These are phyloP conservation scores for Meyerozyma elateridarum DNA, from an alignment of 1,139 yeast genomes.

Conservation along the genomic window DNA sequence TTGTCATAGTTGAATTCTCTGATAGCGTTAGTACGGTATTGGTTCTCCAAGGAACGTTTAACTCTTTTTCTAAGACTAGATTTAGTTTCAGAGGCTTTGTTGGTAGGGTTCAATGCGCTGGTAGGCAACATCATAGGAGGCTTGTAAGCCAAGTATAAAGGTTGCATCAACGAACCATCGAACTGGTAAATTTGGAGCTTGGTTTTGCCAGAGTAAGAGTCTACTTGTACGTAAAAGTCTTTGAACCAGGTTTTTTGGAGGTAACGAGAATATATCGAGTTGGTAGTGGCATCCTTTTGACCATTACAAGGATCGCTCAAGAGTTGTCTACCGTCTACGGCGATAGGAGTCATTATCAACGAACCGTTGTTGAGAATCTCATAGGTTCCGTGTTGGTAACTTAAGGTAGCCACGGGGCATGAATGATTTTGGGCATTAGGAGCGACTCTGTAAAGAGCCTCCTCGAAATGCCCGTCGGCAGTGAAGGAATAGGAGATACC, in stretches of 20 bases:
- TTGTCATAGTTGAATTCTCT: slow-evolving; percentile 36
- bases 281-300: slow-evolving; percentile 39
- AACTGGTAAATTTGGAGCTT: slow-evolving; percentile 69
- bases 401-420: slow-evolving; percentile 79
- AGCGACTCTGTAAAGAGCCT: slow-evolving; percentile 76
- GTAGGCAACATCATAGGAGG: slow-evolving; percentile 98
- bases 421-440: slow-evolving; percentile 69
- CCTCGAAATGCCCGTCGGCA: slow-evolving; percentile 84
- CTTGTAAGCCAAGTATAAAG: slow-evolving; percentile 82
- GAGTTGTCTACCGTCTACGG: slow-evolving; percentile 89
- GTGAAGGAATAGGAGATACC: slow-evolving; percentile 93
- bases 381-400: slow-evolving; percentile 87
- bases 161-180: slow-evolving; percentile 82
- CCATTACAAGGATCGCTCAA: slow-evolving; percentile 73
- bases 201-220: slow-evolving; percentile 78
- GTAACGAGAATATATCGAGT: slow-evolving; percentile 67
- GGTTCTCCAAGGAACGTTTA: slow-evolving; percentile 74
- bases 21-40: slow-evolving; percentile 71
- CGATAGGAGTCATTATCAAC: slow-evolving; percentile 64
- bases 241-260: slow-evolving; percentile 59
- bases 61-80: slow-evolving; percentile 41
- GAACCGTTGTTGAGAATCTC: slow-evolving; percentile 61
- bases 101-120: slow-evolving; percentile 80
- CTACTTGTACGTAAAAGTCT: slow-evolving; percentile 57
- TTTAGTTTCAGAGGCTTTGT: slow-evolving; percentile 33